Evolutionary conservation across 805 yeast species (phyloP).

Genomic region (Candida alai): DNA sequence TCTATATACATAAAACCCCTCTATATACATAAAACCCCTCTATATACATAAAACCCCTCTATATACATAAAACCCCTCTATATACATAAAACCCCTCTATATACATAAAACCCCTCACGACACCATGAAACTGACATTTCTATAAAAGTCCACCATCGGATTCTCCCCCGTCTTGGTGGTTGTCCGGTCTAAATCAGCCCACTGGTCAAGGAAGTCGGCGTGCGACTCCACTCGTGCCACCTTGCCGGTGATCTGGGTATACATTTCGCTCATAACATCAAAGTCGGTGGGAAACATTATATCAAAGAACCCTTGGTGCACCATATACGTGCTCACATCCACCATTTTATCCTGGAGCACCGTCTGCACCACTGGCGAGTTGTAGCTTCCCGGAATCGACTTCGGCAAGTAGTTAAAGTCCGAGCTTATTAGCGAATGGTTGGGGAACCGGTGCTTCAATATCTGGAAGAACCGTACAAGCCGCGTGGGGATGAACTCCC

Average conservation of each 20-base stretch:
- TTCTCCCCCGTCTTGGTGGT: constrained; percentile 75
- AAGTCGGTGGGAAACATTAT: constrained; percentile 86
- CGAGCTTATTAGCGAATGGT: constrained; percentile 68
- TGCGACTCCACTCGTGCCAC: constrained; percentile 53
- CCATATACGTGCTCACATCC: constrained; percentile 71
- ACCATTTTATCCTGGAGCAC: constrained; percentile 64
- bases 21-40: constrained; percentile 3
- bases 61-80: background rate
- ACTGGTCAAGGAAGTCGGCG: constrained; percentile 56
- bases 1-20: background rate
- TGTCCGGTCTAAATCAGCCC: constrained; percentile 70
- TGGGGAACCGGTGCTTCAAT: constrained; percentile 62
- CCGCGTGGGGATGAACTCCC: constrained; percentile 82
- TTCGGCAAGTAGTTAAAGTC: constrained; percentile 58
- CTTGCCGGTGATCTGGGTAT: constrained; percentile 61
- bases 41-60: background rate
- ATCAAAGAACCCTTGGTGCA: constrained; percentile 81
- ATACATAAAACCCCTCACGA: constrained; percentile 23
- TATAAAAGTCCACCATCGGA: constrained; percentile 76
- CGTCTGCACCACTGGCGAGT: constrained; percentile 79
- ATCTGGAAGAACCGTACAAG: constrained; percentile 61
- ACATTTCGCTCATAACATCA: constrained; percentile 54
- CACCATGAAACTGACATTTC: constrained; percentile 66
- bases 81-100: constrained; percentile 1
- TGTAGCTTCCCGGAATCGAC: constrained; percentile 50